Conservation (phyloP, 1,284 basidiomycete species). For the Naganishia albida region DNA sequence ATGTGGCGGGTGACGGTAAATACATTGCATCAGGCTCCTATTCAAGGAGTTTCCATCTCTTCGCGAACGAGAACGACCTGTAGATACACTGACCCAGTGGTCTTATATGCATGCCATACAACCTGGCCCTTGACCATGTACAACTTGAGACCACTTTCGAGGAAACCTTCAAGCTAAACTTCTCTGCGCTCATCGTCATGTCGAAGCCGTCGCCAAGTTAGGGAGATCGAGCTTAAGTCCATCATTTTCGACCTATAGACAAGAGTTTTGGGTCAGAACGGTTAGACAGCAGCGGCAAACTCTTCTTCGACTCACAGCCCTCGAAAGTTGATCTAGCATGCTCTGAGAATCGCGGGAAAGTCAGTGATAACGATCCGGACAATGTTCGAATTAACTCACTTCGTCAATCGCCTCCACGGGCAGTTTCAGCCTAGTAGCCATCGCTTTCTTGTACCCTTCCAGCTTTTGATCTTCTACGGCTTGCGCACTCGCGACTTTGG, state of each 20-base stretch:
- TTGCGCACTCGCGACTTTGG: conserved; percentile 68
- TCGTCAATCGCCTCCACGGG: conserved; percentile 84
- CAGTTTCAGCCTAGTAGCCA: conserved; percentile 84
- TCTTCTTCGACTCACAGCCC: conserved; percentile 15
- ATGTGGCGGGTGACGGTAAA: conserved; percentile 78
- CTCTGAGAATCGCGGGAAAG: not conserved
- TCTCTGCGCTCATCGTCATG: not conserved
- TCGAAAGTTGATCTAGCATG: conserved; percentile 29
- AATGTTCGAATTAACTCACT: conserved; percentile 60
- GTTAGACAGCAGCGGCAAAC: not conserved
- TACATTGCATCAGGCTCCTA: conserved; percentile 87
- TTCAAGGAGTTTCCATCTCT: conserved; percentile 90
- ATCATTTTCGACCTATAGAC: conserved; percentile 19
- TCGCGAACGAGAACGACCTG: conserved; percentile 62
- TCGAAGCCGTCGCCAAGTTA: not conserved
- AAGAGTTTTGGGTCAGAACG: not conserved
- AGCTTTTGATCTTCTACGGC: conserved; percentile 81
- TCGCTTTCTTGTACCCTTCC: conserved; percentile 84
- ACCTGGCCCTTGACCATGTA: not conserved
- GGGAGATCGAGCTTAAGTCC: conserved; percentile 17
- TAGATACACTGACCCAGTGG: conserved; percentile 11
- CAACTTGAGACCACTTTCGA: not conserved
- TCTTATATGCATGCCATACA: conserved; percentile 5
- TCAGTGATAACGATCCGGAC: no score
- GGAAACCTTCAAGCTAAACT: not conserved